Base-by-base conservation (phyloP, 164 flowering plant genomes). In the Taxillus chinensis region DNA sequence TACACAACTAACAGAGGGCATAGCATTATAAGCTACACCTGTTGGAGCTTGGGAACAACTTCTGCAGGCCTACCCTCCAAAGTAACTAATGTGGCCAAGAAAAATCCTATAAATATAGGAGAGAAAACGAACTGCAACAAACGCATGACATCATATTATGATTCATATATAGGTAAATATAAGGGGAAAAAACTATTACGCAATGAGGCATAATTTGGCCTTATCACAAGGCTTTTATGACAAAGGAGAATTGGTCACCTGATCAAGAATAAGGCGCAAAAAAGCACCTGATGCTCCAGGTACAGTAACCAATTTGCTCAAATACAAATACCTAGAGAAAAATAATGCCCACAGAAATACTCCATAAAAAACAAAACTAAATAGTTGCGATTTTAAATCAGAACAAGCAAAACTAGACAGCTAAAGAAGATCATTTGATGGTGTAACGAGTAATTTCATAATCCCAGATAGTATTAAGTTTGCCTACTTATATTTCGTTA, bases 181-280 rank as follows among this genome's bases (percentile, higher is more conserved):
- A 4, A 48, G 51, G 13, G 27, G 7, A 51, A 51, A 15, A 10
- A 51, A 51, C 27, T 15, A 51, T 14, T 14, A 5, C 27, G 27
- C 27, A 16, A 51, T 5, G 54, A 3, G 5, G 5, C 5, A 10
- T 51, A 27, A 51, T 27, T 27, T 27, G 27, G 27, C 27, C 17
- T 51, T 4, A 5, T 15, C 54, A 51, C 6, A 51, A 4, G 54
- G 27, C 5, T 6, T 15, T n/a, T 51, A 8, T 14, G 14, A 48
- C 7, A 17, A 8, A 53, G 7, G 13, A 53, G 37, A 53, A 53
- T 7, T 55, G 27, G 5, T 57, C 15, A 57, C 59, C 59, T 57
- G 59, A 40, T 57, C 59, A 37, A 57, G 59, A 9, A 57, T 41
- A 57, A 57, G 59, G 43, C 59, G 59, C 59, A 57, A 57, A n/a